These are phyloP conservation scores for Paraconiothyrium brasiliense DNA, from an alignment of 2,329 filamentous ascomycete species.

Conservation along the genomic window DNA sequence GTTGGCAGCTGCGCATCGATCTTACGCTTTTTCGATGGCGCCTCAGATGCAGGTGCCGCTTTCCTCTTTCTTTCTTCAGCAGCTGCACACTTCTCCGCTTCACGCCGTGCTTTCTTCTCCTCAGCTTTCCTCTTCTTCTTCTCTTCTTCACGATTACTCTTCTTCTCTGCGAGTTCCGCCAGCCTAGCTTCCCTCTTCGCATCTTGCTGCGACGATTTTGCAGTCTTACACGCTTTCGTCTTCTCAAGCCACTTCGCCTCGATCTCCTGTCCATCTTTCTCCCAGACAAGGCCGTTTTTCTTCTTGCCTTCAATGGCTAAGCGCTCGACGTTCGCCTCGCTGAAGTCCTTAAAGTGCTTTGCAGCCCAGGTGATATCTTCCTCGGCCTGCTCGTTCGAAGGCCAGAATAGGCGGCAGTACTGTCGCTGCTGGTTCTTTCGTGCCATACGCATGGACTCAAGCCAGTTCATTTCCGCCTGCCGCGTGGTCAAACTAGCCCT, in stretches of 20 bases:
- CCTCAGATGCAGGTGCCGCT: background rate
- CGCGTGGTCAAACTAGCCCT: too few relatives aligned
- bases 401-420: slow-evolving; percentile 2
- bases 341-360: background rate
- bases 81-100: background rate
- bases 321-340: background rate
- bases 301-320: background rate
- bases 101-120: background rate
- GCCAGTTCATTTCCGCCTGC: background rate
- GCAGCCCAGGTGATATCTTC: background rate
- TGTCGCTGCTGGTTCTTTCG: background rate
- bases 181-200: background rate
- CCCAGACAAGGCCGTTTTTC: background rate
- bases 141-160: background rate
- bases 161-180: background rate
- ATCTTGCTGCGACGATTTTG: background rate
- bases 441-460: background rate
- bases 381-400: background rate
- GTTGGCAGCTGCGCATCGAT: background rate
- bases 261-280: background rate
- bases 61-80: background rate
- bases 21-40: background rate
- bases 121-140: background rate
- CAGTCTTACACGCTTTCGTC: background rate
- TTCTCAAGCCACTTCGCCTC: background rate